These are phyloP conservation scores for Tephrocybe sp. DNA, from an alignment of 768 basidiomycete genomes.

Conservation along the genomic window DNA sequence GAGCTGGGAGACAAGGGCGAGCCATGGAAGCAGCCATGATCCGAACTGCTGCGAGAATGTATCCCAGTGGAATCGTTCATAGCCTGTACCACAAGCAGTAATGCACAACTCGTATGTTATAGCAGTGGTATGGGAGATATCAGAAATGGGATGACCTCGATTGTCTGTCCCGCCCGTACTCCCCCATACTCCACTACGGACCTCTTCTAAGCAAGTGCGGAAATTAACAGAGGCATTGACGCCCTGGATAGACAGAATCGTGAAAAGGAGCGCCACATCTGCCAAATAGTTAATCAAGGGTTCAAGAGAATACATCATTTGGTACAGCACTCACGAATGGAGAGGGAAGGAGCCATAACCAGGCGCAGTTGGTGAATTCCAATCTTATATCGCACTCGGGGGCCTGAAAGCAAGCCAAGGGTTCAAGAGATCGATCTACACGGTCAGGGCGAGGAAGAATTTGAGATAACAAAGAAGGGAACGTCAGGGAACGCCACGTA, in stretches of 20 bases:
- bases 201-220: conserved; percentile 3
- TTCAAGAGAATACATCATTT: not conserved
- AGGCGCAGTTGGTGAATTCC: no score
- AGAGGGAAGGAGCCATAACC: not conserved
- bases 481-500: no score
- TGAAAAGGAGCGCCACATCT: not conserved
- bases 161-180: conserved; percentile 14
- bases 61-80: conserved; percentile 23
- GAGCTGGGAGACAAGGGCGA: conserved; percentile 40
- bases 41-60: conserved; percentile 33
- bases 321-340: not conserved
- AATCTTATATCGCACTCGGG: not conserved
- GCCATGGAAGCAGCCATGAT: conserved; percentile 41
- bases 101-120: conserved; percentile 24
- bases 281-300: not conserved
- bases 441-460: not conserved
- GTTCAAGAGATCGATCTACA: no score
- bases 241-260: not conserved
- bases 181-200: conserved; percentile 8
- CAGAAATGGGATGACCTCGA: conserved; percentile 13
- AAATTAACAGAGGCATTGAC: conserved; percentile 3
- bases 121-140: conserved; percentile 20
- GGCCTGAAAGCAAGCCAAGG: not conserved
- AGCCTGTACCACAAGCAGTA: conserved; percentile 18
- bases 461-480: not conserved